Evolutionary conservation across 768 basidiomycete genomes (phyloP), one percentile per base, ranked within the genome.

Genomic region (Hypholoma fasciculare): DNA sequence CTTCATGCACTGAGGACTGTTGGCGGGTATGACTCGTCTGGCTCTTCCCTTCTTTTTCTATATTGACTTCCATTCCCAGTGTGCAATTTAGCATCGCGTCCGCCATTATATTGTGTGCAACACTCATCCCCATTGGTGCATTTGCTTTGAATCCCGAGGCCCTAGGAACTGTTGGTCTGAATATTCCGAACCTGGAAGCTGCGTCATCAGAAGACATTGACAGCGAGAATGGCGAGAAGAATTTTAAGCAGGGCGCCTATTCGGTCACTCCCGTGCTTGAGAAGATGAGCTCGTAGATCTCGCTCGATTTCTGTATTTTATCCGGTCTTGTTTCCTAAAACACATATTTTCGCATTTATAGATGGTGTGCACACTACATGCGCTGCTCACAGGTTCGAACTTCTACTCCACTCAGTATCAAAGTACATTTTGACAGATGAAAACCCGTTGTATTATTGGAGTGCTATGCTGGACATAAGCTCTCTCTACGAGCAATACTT

Each of bases 91-190:
- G 69, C 13, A 64, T 73, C 23, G 67, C 67, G 7, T 72, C 61
- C 26, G 67, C 46, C 16, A 57, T 73, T 47, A 70, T 73, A 20
- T 37, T 73, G 17, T 9, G 56, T 4, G 68, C 72, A 13, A 72
- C 72, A 0, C 66, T 73, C 55, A 67, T 73, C 27, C 71, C 72
- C 11, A 62, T 50, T 17, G 70, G 70, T 4, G 63, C 69, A n/a
- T 70, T 71, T 42, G 58, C 72, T 2, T 61, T 73, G 42, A 73
- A 73, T 58, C 72, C 71, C n/a, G 70, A 73, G 57, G 53, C 47
- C 37, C 52, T 73, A 17, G 69, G 70, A 1, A 20, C 1, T 13
- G 51, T 40, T 50, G 49, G 49, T n/a, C 12, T n/a, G 8, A 40
- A 40, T 1, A 40, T 2, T 3, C 13, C 16, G 5, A 20, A 40